Percentiles rank a stretch among this genome's conserved stretches.
These are phyloP conservation scores for Yarrowia hollandica DNA, from an alignment of 805 yeast species.

Conservation along the genomic window DNA sequence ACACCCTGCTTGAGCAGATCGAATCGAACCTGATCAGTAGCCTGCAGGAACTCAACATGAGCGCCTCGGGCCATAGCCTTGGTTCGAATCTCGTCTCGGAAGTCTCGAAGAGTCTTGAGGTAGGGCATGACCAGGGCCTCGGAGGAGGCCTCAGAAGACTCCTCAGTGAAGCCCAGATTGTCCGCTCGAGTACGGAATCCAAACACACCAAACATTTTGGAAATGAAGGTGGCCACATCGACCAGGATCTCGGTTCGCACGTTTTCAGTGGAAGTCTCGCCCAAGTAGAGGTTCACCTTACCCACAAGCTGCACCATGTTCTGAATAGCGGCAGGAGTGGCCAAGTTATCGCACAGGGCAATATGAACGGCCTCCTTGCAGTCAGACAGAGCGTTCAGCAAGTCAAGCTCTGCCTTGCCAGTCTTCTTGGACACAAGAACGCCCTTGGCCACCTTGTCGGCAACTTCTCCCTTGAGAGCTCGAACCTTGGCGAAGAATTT, in stretches of 20 bases:
- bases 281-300: slow-evolving; percentile 69
- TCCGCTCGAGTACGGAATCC: slow-evolving; percentile 77
- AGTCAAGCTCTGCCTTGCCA: slow-evolving; percentile 53
- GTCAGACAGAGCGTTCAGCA: slow-evolving; percentile 51
- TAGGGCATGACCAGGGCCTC: slow-evolving; percentile 82
- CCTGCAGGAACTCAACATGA: slow-evolving; percentile 55
- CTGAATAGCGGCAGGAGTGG: slow-evolving; percentile 75
- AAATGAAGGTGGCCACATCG: slow-evolving; percentile 66
- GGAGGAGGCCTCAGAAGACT: slow-evolving; percentile 38
- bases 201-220: slow-evolving; percentile 64
- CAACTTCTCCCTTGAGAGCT: slow-evolving; percentile 71
- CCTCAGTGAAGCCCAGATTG: slow-evolving; percentile 76
- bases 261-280: slow-evolving; percentile 50
- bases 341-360: slow-evolving; percentile 85
- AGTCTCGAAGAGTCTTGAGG: slow-evolving; percentile 70
- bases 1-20: slow-evolving; percentile 76
- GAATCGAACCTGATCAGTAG: slow-evolving; percentile 71
- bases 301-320: slow-evolving; percentile 67
- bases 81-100: slow-evolving; percentile 79
- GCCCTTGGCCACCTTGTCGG: slow-evolving; percentile 51
- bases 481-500: slow-evolving; percentile 87
- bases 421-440: slow-evolving; percentile 63
- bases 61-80: slow-evolving; percentile 65
- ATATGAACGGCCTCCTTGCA: slow-evolving; percentile 64
- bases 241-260: slow-evolving; percentile 64